These are phyloP conservation scores for Xerocomellus intermedius DNA, from an alignment of 768 basidiomycete genomes.

Conservation along the genomic window DNA sequence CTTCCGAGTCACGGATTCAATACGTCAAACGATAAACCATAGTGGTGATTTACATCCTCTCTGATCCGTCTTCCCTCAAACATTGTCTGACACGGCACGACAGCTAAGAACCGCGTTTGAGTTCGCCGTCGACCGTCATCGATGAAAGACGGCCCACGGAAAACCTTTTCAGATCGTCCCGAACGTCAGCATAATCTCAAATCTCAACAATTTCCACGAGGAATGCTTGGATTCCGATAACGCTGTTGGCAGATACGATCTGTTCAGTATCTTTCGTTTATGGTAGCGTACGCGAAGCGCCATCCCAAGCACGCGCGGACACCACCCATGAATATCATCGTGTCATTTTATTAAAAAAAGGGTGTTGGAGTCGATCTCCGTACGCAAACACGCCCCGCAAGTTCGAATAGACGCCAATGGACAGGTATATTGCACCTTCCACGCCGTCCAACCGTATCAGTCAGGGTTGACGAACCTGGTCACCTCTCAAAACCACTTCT, in stretches of 20 bases:
- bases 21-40: neutral
- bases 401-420: constrained; percentile 25
- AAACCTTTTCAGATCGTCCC: constrained; percentile 26
- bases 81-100: constrained; percentile 21
- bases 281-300: constrained; percentile 23
- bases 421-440: constrained; percentile 4
- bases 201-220: constrained; percentile 51
- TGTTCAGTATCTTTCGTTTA: neutral
- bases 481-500: too few species aligned
- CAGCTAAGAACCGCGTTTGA: constrained; percentile 26
- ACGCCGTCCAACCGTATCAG: too few species aligned
- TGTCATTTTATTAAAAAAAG: neutral
- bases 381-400: constrained; percentile 10
- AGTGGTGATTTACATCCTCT: neutral
- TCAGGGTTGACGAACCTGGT: constrained; percentile 2
- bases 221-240: constrained; percentile 56
- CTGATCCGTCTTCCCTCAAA: neutral
- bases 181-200: constrained; percentile 43
- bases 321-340: constrained; percentile 27
- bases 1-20: neutral
- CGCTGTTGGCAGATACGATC: constrained; percentile 12
- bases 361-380: neutral
- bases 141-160: constrained; percentile 28
- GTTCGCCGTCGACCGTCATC: constrained; percentile 34
- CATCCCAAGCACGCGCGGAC: constrained; percentile 22